Evolutionary conservation across 768 basidiomycete species (phyloP).

Genomic region (Boletus speciosus): DNA sequence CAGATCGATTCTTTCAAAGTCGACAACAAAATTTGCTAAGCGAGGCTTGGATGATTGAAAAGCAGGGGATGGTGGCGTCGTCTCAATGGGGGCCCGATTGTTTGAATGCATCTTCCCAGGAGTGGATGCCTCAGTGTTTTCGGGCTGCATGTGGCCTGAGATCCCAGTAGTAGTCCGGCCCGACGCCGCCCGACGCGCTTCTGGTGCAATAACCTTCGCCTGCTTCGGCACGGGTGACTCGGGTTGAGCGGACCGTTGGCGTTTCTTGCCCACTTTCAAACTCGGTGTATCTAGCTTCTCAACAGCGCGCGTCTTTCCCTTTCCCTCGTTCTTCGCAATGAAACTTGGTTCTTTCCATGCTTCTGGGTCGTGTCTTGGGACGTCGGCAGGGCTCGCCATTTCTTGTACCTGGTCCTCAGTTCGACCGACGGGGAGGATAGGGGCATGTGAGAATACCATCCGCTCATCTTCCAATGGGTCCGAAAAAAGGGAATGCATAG

Average conservation of each 20-base stretch:
- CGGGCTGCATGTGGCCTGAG: neutral
- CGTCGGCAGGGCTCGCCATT: neutral
- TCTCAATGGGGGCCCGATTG: neutral
- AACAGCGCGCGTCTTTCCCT: constrained; percentile 12
- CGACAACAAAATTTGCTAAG: constrained; percentile 19
- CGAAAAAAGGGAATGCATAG: constrained; percentile 30
- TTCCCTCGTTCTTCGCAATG: constrained; percentile 20
- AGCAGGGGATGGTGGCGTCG: neutral
- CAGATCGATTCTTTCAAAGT: constrained; percentile 13
- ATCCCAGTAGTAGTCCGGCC: neutral
- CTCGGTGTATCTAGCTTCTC: constrained; percentile 2
- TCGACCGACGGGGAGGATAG: neutral
- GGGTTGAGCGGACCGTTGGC: constrained; percentile 2
- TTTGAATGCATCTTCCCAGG: neutral
- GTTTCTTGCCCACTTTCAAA: constrained; percentile 12
- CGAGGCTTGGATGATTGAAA: constrained; percentile 11
- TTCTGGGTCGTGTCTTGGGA: constrained; percentile 22
- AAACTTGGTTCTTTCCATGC: constrained; percentile 35
- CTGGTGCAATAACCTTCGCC: constrained; percentile 1
- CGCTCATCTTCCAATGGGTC: constrained; percentile 1
- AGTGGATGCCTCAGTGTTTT: neutral
- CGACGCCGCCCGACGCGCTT: neutral
- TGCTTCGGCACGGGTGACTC: constrained; percentile 15
- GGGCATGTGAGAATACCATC: neutral
- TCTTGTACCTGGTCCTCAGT: neutral